A percentile compares a stretch with the other conserved stretches of the same genome.
These are phyloP conservation scores for Ambrosia hybrid DNA, from an alignment of 140 eudicot species.

Conservation along the genomic window DNA sequence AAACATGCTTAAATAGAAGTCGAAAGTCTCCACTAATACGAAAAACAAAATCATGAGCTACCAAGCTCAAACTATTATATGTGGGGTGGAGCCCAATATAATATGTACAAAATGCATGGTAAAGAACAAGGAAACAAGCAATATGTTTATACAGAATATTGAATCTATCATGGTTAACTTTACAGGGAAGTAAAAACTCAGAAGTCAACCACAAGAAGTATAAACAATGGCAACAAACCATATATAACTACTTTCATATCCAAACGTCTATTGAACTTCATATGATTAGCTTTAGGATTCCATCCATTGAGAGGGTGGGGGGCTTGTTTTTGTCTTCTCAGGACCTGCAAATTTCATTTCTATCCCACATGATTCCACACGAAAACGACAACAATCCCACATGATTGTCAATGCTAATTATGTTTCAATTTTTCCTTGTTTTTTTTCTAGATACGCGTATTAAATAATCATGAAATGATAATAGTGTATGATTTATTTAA, in stretches of 20 bases:
- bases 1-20: neutral
- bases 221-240: conserved; percentile 28
- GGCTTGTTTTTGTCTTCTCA: conserved; percentile 72
- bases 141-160: neutral
- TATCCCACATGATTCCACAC: neutral
- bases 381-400: neutral
- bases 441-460: neutral
- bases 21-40: no score
- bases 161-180: neutral
- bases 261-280: conserved; percentile 13
- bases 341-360: conserved; percentile 48
- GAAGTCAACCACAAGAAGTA: conserved; percentile 9
- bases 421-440: neutral
- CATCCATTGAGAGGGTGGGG: conserved; percentile 82
- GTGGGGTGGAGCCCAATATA: neutral
- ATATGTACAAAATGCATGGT: neutral
- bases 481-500: neutral
- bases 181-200: neutral
- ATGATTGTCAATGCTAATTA: neutral
- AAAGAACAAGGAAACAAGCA: neutral
- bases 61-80: no score
- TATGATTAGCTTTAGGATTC: conserved; percentile 50
- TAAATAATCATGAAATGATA: neutral
- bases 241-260: conserved; percentile 21
- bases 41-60: neutral